Base-by-base conservation (phyloP, 2,329 filamentous ascomycete genomes). In the Cordyceps tenuipes region DNA sequence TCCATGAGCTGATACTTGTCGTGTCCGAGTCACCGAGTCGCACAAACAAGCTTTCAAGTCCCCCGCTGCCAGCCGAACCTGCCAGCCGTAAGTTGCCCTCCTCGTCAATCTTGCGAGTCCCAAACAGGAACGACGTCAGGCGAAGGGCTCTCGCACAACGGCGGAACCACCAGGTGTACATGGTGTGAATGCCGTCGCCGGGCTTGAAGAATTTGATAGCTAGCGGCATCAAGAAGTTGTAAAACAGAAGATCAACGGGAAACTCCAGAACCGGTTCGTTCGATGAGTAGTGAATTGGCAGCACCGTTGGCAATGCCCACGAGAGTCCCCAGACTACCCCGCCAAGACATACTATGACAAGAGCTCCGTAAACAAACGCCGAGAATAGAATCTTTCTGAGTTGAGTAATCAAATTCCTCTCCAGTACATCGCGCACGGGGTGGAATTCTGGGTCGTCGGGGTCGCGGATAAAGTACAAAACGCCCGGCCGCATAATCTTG, bases 381-480 rank as follows among this genome's bases (percentile, higher is more conserved):
- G 92, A 97, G 69, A 97, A 97, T 2, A 92, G 82, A 53, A 99
- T 99, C 75, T 99, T 99, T 60, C 93, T 86, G 39, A 99, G 82
- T 73, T 99, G 94, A 0, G 92, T 96, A 13, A 89, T 86, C 53
- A 99, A 88, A 66, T 88, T 96, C 39, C 94, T 87, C 72, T 99
- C 94, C 19, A 99, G 82, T 13, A 99, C 94, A 72, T 99, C 94
- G 43, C 95, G 89, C 5, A 99, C 93, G 0, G 94, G 94, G 70
- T 99, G 94, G 72, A 99, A 99, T 13, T 94, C 96, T 9, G 95
- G 94, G 72, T 99, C 94, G 72, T 99, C 95, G 7, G 94, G 94
- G 72, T 99, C 95, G 63, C 94, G 86, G 67, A 99, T 99, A 72
- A 99, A 99, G 77, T 97, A 97, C 62, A 99, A 79, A 46, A 99